These are phyloP conservation scores for Didymella sp. DNA, from an alignment of 2,329 filamentous ascomycete genomes.

Conservation along the genomic window DNA sequence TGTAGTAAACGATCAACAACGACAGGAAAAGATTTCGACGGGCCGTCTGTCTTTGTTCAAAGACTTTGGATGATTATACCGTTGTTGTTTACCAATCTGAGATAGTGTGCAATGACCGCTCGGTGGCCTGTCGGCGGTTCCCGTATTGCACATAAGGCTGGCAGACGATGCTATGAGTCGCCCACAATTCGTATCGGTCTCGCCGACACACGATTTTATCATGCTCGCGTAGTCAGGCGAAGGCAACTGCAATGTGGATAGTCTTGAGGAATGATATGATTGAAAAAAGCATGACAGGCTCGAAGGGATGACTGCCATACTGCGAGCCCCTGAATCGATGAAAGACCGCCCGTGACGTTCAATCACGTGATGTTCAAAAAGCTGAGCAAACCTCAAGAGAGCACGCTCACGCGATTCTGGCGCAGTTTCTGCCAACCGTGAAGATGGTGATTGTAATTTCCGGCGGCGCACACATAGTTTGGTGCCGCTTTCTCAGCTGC, in stretches of 20 bases:
- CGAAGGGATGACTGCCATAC: too few relatives aligned
- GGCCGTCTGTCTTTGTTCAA: not conserved
- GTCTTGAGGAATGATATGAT: not conserved
- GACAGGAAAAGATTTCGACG: not conserved
- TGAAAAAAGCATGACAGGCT: not conserved
- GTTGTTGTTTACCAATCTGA: not conserved
- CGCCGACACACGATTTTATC: not conserved
- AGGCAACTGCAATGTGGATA: too few relatives aligned
- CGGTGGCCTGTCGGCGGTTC: not conserved
- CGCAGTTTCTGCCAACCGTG: not conserved
- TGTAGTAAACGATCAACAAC: too few relatives aligned
- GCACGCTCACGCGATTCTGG: not conserved
- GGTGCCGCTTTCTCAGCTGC: not conserved
- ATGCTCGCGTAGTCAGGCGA: not conserved
- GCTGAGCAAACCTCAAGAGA: not conserved
- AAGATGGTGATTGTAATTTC: not conserved
- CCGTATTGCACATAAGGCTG: not conserved
- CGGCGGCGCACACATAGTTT: not conserved
- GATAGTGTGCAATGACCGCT: not conserved
- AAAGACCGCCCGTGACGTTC: too few relatives aligned
- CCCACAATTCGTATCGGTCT: not conserved
- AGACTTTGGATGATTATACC: not conserved
- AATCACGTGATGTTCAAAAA: not conserved
- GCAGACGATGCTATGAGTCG: not conserved
- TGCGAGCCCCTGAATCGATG: too few relatives aligned